phyloP scores from a whole-genome alignment of 106 monocot species.

The Dendrobium chrysotoxum region DNA sequence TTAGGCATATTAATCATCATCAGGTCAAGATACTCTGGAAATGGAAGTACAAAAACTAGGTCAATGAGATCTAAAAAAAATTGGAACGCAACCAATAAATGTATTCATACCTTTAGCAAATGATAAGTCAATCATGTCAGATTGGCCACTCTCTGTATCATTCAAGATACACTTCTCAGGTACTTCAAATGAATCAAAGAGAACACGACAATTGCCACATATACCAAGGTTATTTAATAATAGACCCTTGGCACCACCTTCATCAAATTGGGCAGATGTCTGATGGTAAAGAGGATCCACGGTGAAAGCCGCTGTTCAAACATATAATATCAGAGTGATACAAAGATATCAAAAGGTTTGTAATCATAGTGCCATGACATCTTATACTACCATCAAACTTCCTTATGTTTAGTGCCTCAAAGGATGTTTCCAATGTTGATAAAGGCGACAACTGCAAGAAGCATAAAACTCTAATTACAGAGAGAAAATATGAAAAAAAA shows the following conservation, averaged over 20 bases:
- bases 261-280: slow-evolving; percentile 97
- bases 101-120: slow-evolving; percentile 61
- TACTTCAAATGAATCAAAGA: slow-evolving; percentile 92
- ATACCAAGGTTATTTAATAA: slow-evolving; percentile 88
- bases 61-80: background rate
- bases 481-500: background rate
- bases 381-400: slow-evolving; percentile 81
- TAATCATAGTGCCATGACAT: background rate
- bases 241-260: slow-evolving; percentile 98
- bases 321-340: slow-evolving; percentile 1
- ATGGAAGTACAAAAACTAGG: slow-evolving; percentile 5
- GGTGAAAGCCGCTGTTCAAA: slow-evolving; percentile 71
- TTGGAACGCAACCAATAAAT: background rate
- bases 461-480: background rate
- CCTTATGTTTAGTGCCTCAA: slow-evolving; percentile 94
- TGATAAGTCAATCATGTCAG: slow-evolving; percentile 68
- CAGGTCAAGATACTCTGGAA: slow-evolving; percentile 56
- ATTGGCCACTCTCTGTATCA: slow-evolving; percentile 23
- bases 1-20: slow-evolving; percentile 53
- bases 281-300: slow-evolving; percentile 99
- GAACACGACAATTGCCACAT: slow-evolving; percentile 75
- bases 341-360: background rate
- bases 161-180: slow-evolving; percentile 49
- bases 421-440: slow-evolving; percentile 89
- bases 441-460: slow-evolving; percentile 74